phyloP scores from a whole-genome alignment of 2,329 filamentous ascomycete genomes.

The Ceratocystis cacaofunesta region DNA sequence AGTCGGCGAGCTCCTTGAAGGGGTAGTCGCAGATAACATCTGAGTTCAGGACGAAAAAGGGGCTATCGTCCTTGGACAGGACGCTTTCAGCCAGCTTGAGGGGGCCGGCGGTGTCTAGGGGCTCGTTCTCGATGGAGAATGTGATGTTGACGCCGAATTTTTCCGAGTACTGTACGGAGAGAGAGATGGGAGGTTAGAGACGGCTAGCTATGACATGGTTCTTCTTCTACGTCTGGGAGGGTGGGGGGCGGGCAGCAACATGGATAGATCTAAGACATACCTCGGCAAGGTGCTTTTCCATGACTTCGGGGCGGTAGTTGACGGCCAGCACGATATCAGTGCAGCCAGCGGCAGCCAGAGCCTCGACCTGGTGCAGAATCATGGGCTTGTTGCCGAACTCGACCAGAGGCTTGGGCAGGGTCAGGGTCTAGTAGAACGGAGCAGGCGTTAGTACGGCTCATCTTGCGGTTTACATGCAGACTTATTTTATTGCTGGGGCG shows the following conservation, averaged over 20 bases:
- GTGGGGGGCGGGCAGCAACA: neutral
- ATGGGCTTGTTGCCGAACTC: constrained; percentile 97
- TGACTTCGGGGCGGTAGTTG: constrained; percentile 96
- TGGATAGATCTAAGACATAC: constrained; percentile 32
- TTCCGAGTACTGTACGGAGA: constrained; percentile 55
- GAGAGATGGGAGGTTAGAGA: neutral
- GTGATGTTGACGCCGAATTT: constrained; percentile 89
- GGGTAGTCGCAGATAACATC: constrained; percentile 98
- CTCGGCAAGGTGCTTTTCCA: constrained; percentile 86
- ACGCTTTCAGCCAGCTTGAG: constrained; percentile 90
- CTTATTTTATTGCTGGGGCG: neutral
- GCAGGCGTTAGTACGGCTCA: neutral
- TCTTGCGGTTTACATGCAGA: neutral
- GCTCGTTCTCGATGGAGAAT: constrained; percentile 93
- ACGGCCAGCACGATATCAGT: constrained; percentile 96
- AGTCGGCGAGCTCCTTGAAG: constrained; percentile 74
- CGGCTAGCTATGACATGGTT: constrained; percentile 11
- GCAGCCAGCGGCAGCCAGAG: constrained; percentile 80
- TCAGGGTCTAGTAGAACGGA: constrained; percentile 56
- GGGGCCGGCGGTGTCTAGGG: constrained; percentile 85
- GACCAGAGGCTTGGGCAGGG: constrained; percentile 90
- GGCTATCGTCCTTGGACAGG: constrained; percentile 79
- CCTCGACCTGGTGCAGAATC: constrained; percentile 97
- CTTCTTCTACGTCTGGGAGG: too few relatives aligned
- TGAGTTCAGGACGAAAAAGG: constrained; percentile 97